phyloP scores from a whole-genome alignment of 2,329 filamentous ascomycete species.

The Bipolaris victoriae region DNA sequence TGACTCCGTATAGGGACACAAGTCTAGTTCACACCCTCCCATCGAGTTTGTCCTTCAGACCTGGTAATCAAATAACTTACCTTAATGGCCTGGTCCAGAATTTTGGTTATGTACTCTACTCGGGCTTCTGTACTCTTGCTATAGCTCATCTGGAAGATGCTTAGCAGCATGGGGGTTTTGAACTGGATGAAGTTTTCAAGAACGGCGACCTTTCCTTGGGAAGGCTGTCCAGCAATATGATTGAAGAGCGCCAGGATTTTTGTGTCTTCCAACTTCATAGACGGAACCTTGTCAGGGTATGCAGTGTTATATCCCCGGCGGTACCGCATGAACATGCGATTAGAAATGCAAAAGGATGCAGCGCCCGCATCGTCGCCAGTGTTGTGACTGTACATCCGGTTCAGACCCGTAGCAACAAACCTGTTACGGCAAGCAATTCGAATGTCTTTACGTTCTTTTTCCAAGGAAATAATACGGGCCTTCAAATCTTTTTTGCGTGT shows the following conservation, averaged over 20 bases:
- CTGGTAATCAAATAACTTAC: conserved; percentile 1
- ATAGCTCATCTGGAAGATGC: conserved; percentile 26
- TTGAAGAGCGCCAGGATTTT: conserved; percentile 23
- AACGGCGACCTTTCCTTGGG: conserved; percentile 13
- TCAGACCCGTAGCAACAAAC: conserved; percentile 11
- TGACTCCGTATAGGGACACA: background rate
- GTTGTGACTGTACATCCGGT: conserved; percentile 18
- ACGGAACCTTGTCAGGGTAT: background rate
- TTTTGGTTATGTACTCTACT: conserved; percentile 19
- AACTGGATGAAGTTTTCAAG: conserved; percentile 11
- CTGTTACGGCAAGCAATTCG: conserved; percentile 16
- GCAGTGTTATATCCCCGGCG: conserved; percentile 10
- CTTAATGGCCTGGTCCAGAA: conserved; percentile 10
- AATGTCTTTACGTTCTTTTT: conserved; percentile 7
- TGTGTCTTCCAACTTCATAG: conserved; percentile 20
- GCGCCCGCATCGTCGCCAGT: conserved; percentile 15
- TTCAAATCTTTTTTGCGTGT: background rate
- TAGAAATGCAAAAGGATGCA: conserved; percentile 29
- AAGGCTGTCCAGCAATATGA: conserved; percentile 21
- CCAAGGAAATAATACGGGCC: background rate
- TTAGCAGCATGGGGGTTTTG: conserved; percentile 15
- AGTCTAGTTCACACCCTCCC: background rate
- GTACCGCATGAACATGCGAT: conserved; percentile 26
- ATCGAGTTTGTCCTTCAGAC: too few species aligned
- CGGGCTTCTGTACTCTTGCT: conserved; percentile 20